Percentiles rank a stretch among this genome's conserved stretches.
Evolutionary conservation across 768 basidiomycete species (phyloP).

Genomic region (Collybia sp.): DNA sequence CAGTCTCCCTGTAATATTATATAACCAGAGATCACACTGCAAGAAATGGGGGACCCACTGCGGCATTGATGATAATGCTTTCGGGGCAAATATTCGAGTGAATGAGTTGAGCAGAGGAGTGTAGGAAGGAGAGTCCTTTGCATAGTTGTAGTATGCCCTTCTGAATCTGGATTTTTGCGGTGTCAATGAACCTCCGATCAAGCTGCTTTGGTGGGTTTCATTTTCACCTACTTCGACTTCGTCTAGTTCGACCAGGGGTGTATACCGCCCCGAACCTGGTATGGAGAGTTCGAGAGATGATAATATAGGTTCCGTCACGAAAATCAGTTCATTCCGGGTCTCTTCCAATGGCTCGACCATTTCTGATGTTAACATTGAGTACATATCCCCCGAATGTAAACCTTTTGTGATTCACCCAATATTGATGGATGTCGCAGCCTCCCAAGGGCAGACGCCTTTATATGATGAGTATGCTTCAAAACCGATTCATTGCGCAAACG

Average conservation of each 20-base stretch:
- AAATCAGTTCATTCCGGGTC: constrained; percentile 81
- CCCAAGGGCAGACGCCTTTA: constrained; percentile 77
- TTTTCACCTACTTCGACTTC: constrained; percentile 81
- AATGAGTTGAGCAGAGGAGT: constrained; percentile 86
- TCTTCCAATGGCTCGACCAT: constrained; percentile 98
- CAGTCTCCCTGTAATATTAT: constrained; percentile 76
- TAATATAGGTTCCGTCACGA: constrained; percentile 88
- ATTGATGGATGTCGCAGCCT: constrained; percentile 91
- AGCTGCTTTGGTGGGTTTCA: too few relatives aligned
- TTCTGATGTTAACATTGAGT: constrained; percentile 41
- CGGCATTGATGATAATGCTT: constrained; percentile 82
- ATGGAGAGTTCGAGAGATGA: constrained; percentile 80
- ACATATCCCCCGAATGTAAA: not conserved
- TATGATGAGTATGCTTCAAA: constrained; percentile 5
- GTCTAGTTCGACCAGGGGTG: constrained; percentile 77
- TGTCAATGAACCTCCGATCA: too few relatives aligned
- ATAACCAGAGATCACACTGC: not conserved
- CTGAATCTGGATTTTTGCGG: constrained; percentile 59
- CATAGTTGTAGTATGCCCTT: constrained; percentile 93
- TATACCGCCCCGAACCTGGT: constrained; percentile 51
- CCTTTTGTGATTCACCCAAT: constrained; percentile 45
- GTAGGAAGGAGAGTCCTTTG: constrained; percentile 87
- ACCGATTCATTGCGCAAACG: constrained; percentile 12
- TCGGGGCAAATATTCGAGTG: constrained; percentile 90
- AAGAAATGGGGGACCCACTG: constrained; percentile 43